These are phyloP conservation scores for Erucastrum elatum DNA, from an alignment of 345 rosid species.

Conservation along the genomic window DNA sequence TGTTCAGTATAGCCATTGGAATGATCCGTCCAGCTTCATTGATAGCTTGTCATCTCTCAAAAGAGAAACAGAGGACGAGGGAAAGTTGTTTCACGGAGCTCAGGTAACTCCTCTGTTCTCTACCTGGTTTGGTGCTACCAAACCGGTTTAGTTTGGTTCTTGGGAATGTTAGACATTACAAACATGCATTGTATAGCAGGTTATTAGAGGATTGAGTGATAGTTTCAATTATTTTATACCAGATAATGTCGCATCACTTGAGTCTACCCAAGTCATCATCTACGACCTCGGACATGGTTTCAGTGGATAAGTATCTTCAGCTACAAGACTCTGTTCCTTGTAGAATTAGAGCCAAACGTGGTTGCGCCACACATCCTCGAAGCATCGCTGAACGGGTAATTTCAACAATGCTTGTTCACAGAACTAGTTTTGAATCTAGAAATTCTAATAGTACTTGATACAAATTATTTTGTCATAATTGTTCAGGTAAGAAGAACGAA, in stretches of 20 bases:
- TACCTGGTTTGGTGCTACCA: slow-evolving; percentile 8
- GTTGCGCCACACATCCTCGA: slow-evolving; percentile 99
- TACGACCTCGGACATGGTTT: slow-evolving; percentile 49
- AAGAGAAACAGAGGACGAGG: slow-evolving; percentile 47
- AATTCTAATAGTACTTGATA: not conserved
- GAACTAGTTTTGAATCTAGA: not conserved
- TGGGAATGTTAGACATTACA: not conserved
- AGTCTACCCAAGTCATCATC: slow-evolving; percentile 64
- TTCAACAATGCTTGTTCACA: not conserved
- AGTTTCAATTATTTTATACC: not conserved
- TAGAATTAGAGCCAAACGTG: slow-evolving; percentile 93
- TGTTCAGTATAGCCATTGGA: slow-evolving; percentile 61
- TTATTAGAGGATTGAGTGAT: not conserved
- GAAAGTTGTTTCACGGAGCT: slow-evolving; percentile 41
- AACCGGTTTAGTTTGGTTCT: slow-evolving; percentile 22
- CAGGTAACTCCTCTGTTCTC: slow-evolving; percentile 47
- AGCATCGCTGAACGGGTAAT: slow-evolving; percentile 96
- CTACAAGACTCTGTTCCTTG: slow-evolving; percentile 94
- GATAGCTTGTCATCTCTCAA: slow-evolving; percentile 51
- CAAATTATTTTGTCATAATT: not conserved
- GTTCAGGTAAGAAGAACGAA: slow-evolving; percentile 89
- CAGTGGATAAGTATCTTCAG: slow-evolving; percentile 66
- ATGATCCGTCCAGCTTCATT: slow-evolving; percentile 48
- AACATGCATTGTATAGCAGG: not conserved
- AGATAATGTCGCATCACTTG: slow-evolving; percentile 69